Percentiles rank a stretch among this genome's conserved stretches.
phyloP scores from a whole-genome alignment of 306 rosid species.

The Oemleria cerasiformis region DNA sequence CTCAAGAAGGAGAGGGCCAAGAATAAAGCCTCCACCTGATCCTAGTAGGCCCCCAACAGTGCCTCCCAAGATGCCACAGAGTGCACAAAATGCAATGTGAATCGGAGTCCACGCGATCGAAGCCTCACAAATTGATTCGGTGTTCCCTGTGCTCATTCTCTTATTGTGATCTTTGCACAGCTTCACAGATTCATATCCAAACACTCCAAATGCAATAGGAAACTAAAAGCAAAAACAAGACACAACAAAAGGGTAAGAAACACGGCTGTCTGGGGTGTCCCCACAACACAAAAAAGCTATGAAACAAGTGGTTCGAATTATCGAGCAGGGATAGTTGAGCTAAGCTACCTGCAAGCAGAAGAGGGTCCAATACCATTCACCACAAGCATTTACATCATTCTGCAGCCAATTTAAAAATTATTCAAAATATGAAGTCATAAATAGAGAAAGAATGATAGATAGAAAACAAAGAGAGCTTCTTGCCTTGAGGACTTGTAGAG shows the following conservation, averaged over 20 bases:
- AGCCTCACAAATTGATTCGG: constrained; percentile 69
- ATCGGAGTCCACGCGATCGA: constrained; percentile 71
- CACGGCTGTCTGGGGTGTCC: neutral
- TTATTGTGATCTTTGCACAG: constrained; percentile 58
- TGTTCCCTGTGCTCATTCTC: constrained; percentile 58
- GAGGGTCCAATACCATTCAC: constrained; percentile 77
- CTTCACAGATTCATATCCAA: constrained; percentile 74
- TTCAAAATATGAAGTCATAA: neutral
- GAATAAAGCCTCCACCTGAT: constrained; percentile 85
- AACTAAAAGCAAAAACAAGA: constrained; percentile 38
- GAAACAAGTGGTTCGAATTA: constrained; percentile 15
- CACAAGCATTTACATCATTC: constrained; percentile 56
- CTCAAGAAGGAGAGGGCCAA: constrained; percentile 86
- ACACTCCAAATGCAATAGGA: constrained; percentile 61
- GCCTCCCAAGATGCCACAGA: constrained; percentile 79
- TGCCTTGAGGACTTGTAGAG: constrained; percentile 73
- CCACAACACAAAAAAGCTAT: neutral
- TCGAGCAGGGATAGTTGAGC: neutral
- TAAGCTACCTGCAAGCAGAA: constrained; percentile 64
- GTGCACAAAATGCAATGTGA: constrained; percentile 65
- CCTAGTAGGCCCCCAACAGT: constrained; percentile 83
- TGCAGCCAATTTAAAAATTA: constrained; percentile 29
- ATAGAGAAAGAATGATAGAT: constrained; percentile 8
- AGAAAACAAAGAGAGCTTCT: constrained; percentile 22
- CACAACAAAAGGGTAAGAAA: neutral